A percentile compares a stretch with the other conserved stretches of the same genome.
Evolutionary conservation across 495 filamentous ascomycete species (phyloP).

Genomic region (Aspergillus nidulans): DNA sequence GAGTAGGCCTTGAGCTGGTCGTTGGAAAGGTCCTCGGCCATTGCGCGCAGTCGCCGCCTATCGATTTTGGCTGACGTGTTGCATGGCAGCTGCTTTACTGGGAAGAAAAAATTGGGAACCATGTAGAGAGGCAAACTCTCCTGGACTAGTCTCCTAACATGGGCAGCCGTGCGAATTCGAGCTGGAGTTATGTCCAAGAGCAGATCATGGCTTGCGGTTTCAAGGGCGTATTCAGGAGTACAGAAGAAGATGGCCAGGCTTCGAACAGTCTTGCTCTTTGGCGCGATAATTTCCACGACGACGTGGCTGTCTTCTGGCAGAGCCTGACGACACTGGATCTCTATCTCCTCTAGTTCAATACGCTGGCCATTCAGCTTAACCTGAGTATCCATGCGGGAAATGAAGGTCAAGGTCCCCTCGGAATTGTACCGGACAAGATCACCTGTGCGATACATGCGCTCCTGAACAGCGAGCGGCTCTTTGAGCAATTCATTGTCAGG

Average conservation of each 20-base stretch:
- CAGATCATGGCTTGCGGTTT: neutral
- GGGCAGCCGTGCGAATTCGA: no score
- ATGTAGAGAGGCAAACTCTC: slow-evolving; percentile 33
- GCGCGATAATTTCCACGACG: neutral
- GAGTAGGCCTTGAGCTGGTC: neutral
- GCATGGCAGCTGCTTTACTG: slow-evolving; percentile 29
- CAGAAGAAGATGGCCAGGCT: neutral
- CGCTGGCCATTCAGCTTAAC: slow-evolving; percentile 42
- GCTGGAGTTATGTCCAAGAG: neutral
- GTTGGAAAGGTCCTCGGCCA: neutral
- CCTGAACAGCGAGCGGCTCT: neutral
- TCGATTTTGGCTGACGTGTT: slow-evolving; percentile 35
- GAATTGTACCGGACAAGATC: slow-evolving; percentile 23
- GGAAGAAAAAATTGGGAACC: slow-evolving; percentile 33
- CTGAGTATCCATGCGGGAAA: slow-evolving; percentile 36
- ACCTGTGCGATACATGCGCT: slow-evolving; percentile 29
- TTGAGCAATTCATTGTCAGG: no score
- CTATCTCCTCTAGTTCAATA: slow-evolving; percentile 41
- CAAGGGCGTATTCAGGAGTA: neutral
- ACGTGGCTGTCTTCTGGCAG: neutral
- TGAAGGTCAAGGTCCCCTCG: slow-evolving; percentile 21
- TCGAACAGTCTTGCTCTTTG: neutral
- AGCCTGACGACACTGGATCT: slow-evolving; percentile 14
- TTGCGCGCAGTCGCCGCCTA: slow-evolving; percentile 16
- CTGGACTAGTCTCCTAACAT: no score